phyloP scores from a whole-genome alignment of 2,329 filamentous ascomycete genomes.

The Teratosphaeria gauchensis region DNA sequence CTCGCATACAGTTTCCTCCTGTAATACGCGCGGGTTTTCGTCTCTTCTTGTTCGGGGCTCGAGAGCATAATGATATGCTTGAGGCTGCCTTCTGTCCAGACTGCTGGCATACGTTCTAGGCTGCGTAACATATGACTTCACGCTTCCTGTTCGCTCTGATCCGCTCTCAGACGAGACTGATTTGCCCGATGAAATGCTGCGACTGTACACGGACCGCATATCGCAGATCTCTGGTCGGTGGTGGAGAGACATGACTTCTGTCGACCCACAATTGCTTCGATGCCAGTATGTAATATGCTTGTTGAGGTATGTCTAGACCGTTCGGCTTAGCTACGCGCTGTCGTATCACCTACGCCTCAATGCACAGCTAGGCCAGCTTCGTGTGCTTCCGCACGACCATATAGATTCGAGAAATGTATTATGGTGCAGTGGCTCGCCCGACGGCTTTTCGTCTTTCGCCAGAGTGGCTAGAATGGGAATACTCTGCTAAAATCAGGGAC shows the following conservation, averaged over 20 bases:
- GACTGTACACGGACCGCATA: slow-evolving; percentile 22
- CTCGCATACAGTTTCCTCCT: slow-evolving; percentile 10
- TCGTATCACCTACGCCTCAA: neutral
- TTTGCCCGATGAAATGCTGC: slow-evolving; percentile 12
- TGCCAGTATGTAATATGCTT: neutral
- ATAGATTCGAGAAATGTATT: neutral
- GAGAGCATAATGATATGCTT: slow-evolving; percentile 20
- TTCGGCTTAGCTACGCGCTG: neutral
- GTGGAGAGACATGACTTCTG: slow-evolving; percentile 14
- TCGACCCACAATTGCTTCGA: neutral
- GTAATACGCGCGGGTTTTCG: slow-evolving; percentile 12
- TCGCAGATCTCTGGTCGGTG: slow-evolving; percentile 20
- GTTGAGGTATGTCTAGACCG: neutral
- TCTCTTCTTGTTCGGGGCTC: slow-evolving; percentile 11
- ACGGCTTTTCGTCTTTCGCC: neutral
- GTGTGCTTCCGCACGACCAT: neutral
- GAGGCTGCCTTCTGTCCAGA: slow-evolving; percentile 14
- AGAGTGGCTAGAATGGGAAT: neutral
- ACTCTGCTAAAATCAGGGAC: neutral
- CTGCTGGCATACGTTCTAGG: slow-evolving; percentile 17
- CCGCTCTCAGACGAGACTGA: slow-evolving; percentile 13
- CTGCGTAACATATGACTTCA: slow-evolving; percentile 19
- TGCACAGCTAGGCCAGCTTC: neutral
- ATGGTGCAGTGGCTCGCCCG: neutral
- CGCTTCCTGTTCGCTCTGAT: slow-evolving; percentile 11